Conservation (phyloP, 1,284 basidiomycete species). For the Pyrrhoderma noxium region DNA sequence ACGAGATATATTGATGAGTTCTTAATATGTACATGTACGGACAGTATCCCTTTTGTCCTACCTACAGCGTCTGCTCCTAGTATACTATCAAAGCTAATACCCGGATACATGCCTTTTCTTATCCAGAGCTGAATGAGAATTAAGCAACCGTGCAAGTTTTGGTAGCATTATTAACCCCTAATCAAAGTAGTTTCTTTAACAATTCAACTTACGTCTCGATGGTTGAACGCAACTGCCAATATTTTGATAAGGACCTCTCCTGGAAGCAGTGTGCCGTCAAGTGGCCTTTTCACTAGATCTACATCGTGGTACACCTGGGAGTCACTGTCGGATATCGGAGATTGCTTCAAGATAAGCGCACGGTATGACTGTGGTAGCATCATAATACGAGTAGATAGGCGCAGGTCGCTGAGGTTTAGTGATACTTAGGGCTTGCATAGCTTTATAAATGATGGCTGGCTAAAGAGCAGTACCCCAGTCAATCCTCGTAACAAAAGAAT, state of each 20-base stretch:
- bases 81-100: conserved; percentile 49
- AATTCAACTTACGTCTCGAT: conserved; percentile 57
- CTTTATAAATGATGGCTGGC: no score
- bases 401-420: no score
- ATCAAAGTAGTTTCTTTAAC: no score
- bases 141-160: no score
- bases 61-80: conserved; percentile 75
- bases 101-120: conserved; percentile 63
- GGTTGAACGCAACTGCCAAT: conserved; percentile 70
- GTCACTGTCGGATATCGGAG: conserved; percentile 25
- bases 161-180: no score
- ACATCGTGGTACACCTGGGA: conserved; percentile 44
- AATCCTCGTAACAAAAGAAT: no score
- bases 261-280: conserved; percentile 35
- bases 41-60: no score
- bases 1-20: no score
- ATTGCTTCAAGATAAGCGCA: conserved; percentile 34
- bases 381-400: neutral
- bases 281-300: conserved; percentile 38
- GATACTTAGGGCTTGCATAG: no score
- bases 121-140: conserved; percentile 57
- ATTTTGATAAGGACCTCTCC: conserved; percentile 62
- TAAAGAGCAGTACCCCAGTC: no score
- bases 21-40: no score
- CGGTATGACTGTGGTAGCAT: conserved; percentile 19